Conservation (phyloP, 495 filamentous ascomycete species). For the Xylaria venustula region DNA sequence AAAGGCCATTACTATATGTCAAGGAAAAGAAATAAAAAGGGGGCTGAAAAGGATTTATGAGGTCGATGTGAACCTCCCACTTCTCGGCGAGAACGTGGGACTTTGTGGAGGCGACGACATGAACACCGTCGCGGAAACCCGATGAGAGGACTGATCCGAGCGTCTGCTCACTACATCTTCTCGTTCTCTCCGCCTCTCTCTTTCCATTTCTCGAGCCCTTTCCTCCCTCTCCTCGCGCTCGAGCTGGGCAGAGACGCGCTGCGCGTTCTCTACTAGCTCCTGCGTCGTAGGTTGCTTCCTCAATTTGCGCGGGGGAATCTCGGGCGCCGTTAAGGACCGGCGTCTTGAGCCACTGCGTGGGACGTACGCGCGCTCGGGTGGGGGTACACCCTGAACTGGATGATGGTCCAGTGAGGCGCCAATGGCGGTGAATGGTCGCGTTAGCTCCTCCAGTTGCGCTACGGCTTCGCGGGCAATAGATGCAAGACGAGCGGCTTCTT, state of each 20-base stretch:
- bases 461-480: constrained; percentile 13
- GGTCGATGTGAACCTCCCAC: neutral
- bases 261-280: constrained; percentile 13
- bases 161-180: neutral
- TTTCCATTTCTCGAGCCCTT: neutral
- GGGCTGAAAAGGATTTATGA: neutral
- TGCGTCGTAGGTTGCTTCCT: constrained; percentile 6
- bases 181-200: neutral
- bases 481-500: constrained; percentile 16
- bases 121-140: neutral
- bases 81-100: neutral
- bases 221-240: constrained; percentile 10
- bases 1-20: neutral
- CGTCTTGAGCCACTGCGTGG: neutral
- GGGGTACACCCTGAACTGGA: neutral
- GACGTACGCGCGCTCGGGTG: neutral
- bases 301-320: neutral
- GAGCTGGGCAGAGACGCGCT: constrained; percentile 12
- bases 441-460: constrained; percentile 11
- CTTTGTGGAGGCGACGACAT: neutral
- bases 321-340: neutral
- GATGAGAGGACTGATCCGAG: neutral
- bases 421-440: constrained; percentile 8
- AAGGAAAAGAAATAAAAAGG: neutral
- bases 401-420: neutral